Conservation (phyloP, 1,284 basidiomycete species). For the Mycosarcoma maydis region DNA sequence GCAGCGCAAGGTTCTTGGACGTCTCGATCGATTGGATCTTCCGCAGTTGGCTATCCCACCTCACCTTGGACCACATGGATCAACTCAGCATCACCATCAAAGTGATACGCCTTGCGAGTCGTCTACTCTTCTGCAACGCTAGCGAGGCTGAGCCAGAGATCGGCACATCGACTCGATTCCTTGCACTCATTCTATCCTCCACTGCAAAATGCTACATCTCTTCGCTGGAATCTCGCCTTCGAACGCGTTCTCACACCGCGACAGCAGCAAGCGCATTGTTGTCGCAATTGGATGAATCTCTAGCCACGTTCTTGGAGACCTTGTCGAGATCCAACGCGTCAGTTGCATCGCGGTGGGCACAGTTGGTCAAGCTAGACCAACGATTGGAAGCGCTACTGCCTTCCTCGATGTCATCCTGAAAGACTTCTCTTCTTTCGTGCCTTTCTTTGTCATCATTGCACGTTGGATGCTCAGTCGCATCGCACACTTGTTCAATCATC, state of each 20-base stretch:
- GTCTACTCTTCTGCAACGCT: slow-evolving; percentile 2
- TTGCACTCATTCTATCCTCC: neutral
- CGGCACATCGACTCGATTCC: neutral
- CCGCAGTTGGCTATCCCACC: slow-evolving; percentile 12
- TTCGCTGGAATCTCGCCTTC: slow-evolving; percentile 10
- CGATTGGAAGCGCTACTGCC: slow-evolving; percentile 7
- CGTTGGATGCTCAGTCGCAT: no score
- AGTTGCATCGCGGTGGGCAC: slow-evolving; percentile 9
- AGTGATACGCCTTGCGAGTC: slow-evolving; percentile 1
- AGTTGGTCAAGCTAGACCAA: slow-evolving; percentile 14
- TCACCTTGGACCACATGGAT: slow-evolving; percentile 13
- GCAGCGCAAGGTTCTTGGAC: slow-evolving; percentile 20
- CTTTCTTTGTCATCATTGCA: no score
- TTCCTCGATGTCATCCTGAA: neutral
- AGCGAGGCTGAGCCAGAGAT: neutral
- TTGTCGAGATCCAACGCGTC: slow-evolving; percentile 3
- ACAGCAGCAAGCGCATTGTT: no score
- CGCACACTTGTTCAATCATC: no score
- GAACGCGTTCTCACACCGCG: no score
- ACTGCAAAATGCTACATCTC: slow-evolving; percentile 26
- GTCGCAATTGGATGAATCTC: no score
- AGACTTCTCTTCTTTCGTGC: no score
- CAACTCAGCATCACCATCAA: slow-evolving; percentile 3
- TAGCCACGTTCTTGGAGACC: slow-evolving; percentile 2
- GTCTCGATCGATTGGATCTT: slow-evolving; percentile 30